Percentiles rank a stretch among this genome's conserved stretches.
Conservation (phyloP, 805 yeast species). For the Myxozyma udenii region DNA sequence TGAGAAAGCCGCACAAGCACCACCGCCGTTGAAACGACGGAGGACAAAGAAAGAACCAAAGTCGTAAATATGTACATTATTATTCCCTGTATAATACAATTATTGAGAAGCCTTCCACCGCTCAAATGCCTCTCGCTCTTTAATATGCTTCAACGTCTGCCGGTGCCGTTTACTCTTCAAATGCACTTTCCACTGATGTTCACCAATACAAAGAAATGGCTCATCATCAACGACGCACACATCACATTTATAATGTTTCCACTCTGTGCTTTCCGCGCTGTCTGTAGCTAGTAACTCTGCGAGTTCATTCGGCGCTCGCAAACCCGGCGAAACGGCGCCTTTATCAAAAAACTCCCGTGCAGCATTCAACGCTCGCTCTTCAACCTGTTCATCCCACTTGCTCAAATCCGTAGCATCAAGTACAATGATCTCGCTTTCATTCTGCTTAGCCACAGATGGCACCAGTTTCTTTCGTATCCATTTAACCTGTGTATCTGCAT, state of each 20-base stretch:
- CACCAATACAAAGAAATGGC: constrained; percentile 67
- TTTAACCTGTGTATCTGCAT: constrained; percentile 82
- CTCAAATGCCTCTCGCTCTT: constrained; percentile 27
- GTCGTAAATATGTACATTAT: neutral
- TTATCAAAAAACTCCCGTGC: constrained; percentile 42
- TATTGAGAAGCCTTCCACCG: constrained; percentile 24
- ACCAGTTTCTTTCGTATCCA: constrained; percentile 79
- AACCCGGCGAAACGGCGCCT: constrained; percentile 5
- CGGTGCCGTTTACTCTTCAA: constrained; percentile 58
- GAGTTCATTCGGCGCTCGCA: constrained; percentile 32
- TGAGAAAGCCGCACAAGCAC: constrained; percentile 2
- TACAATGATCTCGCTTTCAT: constrained; percentile 53
- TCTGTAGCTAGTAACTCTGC: constrained; percentile 1
- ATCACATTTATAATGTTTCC: constrained; percentile 70
- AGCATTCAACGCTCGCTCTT: constrained; percentile 52
- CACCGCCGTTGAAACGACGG: constrained; percentile 12
- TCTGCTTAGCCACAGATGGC: constrained; percentile 45
- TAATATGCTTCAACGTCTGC: constrained; percentile 30
- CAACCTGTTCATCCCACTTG: constrained; percentile 59
- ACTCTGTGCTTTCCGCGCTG: constrained; percentile 37
- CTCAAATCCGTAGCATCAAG: constrained; percentile 73
- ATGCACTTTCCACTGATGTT: constrained; percentile 67
- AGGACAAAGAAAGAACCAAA: constrained; percentile 10
- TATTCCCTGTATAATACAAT: neutral
- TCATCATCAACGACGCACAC: constrained; percentile 59